Conservation (phyloP, 345 rosid species). For the Dovyalis caffra region DNA sequence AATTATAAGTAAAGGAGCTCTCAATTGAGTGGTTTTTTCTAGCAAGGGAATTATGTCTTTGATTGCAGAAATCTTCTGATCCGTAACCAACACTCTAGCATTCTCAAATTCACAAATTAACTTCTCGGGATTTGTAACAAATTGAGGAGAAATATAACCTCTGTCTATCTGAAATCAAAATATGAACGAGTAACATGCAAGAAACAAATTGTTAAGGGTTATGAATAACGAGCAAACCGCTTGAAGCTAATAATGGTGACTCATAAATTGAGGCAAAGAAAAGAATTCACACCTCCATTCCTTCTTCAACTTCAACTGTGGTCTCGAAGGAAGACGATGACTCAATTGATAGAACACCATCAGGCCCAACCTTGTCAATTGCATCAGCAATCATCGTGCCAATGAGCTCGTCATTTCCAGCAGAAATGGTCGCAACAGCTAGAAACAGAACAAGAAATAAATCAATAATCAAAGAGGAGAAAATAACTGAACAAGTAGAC, state of each 20-base stretch:
- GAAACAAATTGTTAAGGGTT: not conserved
- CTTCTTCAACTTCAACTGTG: constrained; percentile 95
- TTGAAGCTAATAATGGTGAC: not conserved
- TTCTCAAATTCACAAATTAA: constrained; percentile 89
- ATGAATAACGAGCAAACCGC: not conserved
- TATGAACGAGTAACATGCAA: not conserved
- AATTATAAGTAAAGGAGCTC: constrained; percentile 85
- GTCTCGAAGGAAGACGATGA: constrained; percentile 98
- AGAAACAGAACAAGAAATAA: not conserved
- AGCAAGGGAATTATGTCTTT: constrained; percentile 89
- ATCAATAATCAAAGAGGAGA: not conserved
- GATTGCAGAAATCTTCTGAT: constrained; percentile 89
- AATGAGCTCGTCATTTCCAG: constrained; percentile 95
- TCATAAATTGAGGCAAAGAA: not conserved
- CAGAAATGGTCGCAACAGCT: constrained; percentile 93
- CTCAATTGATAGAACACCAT: constrained; percentile 96
- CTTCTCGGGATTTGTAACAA: constrained; percentile 92
- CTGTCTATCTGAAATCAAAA: constrained; percentile 68
- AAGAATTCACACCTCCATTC: constrained; percentile 69
- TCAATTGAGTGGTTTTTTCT: constrained; percentile 90
- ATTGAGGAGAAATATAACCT: constrained; percentile 94
- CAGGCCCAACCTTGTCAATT: constrained; percentile 98
- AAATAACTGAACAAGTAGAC: not conserved
- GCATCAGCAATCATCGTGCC: constrained; percentile 98
- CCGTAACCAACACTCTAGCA: constrained; percentile 85